Evolutionary conservation across 371 early-diverging fungal genomes (phyloP), one percentile per base, ranked within the genome.

Genomic region (Mortierella sp.): DNA sequence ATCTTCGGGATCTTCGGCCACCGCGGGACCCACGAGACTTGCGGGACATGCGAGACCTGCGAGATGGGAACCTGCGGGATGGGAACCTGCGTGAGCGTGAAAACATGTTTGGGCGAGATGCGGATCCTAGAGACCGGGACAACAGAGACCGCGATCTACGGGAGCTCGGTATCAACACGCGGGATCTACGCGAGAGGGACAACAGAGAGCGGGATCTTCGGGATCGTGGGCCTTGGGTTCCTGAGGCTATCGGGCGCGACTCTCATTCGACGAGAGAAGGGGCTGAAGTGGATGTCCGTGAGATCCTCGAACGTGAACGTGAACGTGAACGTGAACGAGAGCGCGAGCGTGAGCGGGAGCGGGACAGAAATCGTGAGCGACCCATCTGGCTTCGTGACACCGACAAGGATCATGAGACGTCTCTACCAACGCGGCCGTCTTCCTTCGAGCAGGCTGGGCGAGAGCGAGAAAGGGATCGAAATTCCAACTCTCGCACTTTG

Each of bases 211-310:
- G 64, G 71, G 90, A 64, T 86, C 87, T 55, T 78, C 89, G 69
- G 61, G 90, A 79, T 85, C 91, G 75, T 68, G 89, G 74, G 81
- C 58, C 58, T 13, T 90, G 71, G 90, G 86, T 71, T 73, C 76
- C 68, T 76, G 85, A 71, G 70, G 68, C 65, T 82, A 88, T 74
- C 37, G 74, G 77, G 19, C 68, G 81, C 9, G 80, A 71, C 58
- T 84, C 76, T 87, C 82, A 64, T 72, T 79, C 74, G 76, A 85
- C 79, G 71, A 89, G 61, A 73, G 88, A 69, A 75, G 87, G 45
- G 45, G 88, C 58, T 79, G 90, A 78, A 79, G 86, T 75, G 87
- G 90, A 87, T 86, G 86, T 70, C 55, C 90, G 77, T 58, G 90
- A 82, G 48, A 52, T 78, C 26, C 75, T 82, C 24, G 82, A 82